These are phyloP conservation scores for Xylariales sp. DNA, from an alignment of 2,329 filamentous ascomycete species.

Conservation along the genomic window DNA sequence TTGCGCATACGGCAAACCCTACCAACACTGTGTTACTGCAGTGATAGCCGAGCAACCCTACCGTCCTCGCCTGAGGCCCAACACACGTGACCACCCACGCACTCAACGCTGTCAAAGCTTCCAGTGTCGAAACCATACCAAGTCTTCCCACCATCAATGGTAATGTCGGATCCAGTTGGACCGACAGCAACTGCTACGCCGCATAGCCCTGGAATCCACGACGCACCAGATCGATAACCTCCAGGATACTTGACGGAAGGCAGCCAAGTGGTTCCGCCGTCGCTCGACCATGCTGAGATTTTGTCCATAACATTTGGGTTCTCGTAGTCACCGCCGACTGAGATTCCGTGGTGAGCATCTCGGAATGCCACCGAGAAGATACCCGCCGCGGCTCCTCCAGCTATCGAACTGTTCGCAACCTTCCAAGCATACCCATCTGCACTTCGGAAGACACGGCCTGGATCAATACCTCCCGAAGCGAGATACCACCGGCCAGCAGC, in stretches of 20 bases:
- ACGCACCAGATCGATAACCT: slow-evolving; percentile 27
- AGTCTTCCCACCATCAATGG: slow-evolving; percentile 22
- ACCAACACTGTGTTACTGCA: no score
- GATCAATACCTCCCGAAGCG: slow-evolving; percentile 23
- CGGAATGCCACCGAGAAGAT: slow-evolving; percentile 30
- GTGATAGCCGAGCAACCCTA: slow-evolving; percentile 18
- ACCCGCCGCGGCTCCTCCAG: slow-evolving; percentile 22
- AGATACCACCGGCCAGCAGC: slow-evolving; percentile 24
- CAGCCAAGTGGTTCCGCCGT: slow-evolving; percentile 26
- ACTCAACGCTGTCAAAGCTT: slow-evolving; percentile 28
- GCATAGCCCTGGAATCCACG: slow-evolving; percentile 23
- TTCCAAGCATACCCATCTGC: slow-evolving; percentile 22
- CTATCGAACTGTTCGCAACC: slow-evolving; percentile 20
- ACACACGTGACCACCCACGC: slow-evolving; percentile 20
- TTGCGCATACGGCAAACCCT: no score
- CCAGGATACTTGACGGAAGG: slow-evolving; percentile 20
- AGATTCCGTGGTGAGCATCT: slow-evolving; percentile 22
- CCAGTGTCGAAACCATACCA: slow-evolving; percentile 26
- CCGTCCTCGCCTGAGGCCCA: slow-evolving; percentile 28
- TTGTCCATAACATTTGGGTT: slow-evolving; percentile 15
- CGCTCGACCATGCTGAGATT: slow-evolving; percentile 25
- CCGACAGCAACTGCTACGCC: slow-evolving; percentile 26
- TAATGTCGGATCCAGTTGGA: slow-evolving; percentile 28
- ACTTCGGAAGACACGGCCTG: slow-evolving; percentile 25
- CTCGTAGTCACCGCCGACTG: slow-evolving; percentile 27